Evolutionary conservation across 768 basidiomycete genomes (phyloP).

Genomic region (Hypsizygus marmoreus): DNA sequence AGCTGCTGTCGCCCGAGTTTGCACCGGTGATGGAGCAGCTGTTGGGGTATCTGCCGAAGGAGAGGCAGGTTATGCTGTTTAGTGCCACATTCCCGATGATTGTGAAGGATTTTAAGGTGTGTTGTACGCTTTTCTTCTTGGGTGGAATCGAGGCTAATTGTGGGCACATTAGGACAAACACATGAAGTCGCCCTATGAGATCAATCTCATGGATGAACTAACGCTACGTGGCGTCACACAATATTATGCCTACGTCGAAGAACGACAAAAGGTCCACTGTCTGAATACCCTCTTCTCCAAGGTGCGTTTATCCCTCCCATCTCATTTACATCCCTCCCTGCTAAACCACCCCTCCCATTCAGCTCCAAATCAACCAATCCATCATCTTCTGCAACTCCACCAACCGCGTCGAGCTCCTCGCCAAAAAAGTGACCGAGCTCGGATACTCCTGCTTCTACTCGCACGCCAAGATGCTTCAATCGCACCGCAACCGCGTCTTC

Average conservation of each 20-base stretch:
- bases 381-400: slow-evolving; percentile 99
- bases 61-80: slow-evolving; percentile 98
- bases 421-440: slow-evolving; percentile 98
- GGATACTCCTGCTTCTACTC: slow-evolving; percentile 99
- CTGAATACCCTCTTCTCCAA: slow-evolving; percentile 99
- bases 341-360: slow-evolving; percentile 13
- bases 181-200: slow-evolving; percentile 94
- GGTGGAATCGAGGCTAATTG: too few relatives aligned
- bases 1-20: slow-evolving; percentile 95
- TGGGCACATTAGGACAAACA: slow-evolving; percentile 98
- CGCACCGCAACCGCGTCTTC: slow-evolving; percentile 98
- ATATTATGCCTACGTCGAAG: slow-evolving; percentile 99
- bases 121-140: too few relatives aligned
- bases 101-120: slow-evolving; percentile 98
- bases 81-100: slow-evolving; percentile 99
- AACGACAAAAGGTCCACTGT: slow-evolving; percentile 99
- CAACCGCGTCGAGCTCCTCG: slow-evolving; percentile 97
- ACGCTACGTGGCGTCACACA: slow-evolving; percentile 98
- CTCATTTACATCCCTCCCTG: not conserved
- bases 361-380: slow-evolving; percentile 99
- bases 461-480: slow-evolving; percentile 99
- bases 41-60: slow-evolving; percentile 77
- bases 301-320: slow-evolving; percentile 42
- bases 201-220: slow-evolving; percentile 99
- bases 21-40: slow-evolving; percentile 98